These are phyloP conservation scores for Trichoderma sp. DNA, from an alignment of 2,329 filamentous ascomycete species.

Conservation along the genomic window DNA sequence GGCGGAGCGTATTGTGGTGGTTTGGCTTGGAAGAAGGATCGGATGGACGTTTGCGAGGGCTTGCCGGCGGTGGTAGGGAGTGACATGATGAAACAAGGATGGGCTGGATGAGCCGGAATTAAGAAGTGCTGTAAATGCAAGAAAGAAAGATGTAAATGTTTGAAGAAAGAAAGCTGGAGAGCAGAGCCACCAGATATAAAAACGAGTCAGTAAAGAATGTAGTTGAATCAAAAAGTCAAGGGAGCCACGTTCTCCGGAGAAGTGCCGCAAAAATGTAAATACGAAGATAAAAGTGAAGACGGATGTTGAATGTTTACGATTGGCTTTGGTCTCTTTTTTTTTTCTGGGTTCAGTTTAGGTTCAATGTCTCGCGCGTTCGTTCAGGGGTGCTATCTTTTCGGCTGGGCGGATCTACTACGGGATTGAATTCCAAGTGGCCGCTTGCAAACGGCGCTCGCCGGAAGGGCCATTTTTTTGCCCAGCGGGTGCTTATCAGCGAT, in stretches of 20 bases:
- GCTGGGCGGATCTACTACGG: background rate
- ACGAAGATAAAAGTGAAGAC: background rate
- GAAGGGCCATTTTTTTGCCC: background rate
- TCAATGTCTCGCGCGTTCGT: background rate
- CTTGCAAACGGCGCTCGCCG: background rate
- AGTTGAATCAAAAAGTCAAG: background rate
- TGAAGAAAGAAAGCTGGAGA: background rate
- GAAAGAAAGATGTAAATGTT: too few relatives aligned
- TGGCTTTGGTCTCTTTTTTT: background rate
- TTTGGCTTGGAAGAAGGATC: slow-evolving; percentile 61
- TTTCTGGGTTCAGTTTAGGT: background rate
- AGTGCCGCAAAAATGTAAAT: background rate
- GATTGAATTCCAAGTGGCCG: too few relatives aligned
- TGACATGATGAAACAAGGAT: slow-evolving; percentile 36
- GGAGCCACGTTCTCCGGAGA: background rate
- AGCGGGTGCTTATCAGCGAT: slow-evolving; percentile 10
- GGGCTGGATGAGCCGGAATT: background rate
- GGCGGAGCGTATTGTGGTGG: slow-evolving; percentile 41
- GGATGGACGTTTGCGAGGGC: slow-evolving; percentile 57
- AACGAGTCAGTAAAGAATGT: background rate
- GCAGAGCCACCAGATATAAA: background rate
- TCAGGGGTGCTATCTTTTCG: background rate
- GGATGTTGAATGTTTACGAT: background rate
- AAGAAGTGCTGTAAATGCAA: background rate
- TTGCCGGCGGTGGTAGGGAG: slow-evolving; percentile 42